Base-by-base conservation (phyloP, 495 filamentous ascomycete species). In the Daldinia decipiens region DNA sequence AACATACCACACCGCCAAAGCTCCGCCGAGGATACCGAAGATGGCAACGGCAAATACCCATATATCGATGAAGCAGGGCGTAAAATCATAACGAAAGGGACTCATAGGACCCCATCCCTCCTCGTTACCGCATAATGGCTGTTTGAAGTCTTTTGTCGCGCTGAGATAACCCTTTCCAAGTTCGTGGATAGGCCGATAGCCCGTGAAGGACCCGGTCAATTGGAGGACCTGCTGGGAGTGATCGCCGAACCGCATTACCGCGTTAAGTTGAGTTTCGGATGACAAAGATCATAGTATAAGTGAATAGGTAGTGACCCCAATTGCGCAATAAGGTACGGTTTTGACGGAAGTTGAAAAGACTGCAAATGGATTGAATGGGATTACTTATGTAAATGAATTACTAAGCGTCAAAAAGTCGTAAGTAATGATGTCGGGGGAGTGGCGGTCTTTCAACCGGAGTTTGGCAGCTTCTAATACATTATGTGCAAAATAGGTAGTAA, bases 81-180 rank as follows among this genome's bases (percentile, higher is more conserved):
- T 98, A 79, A 99, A 92, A 78, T 98, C 94, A 78, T 91, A 97
- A 68, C 94, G 83, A 62, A 86, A 84, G 19, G 88, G 87, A 78
- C 93, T 95, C 72, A 99, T 63, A 17, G 96, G 96, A 11, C 96
- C 96, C 95, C 95, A 99, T 76, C 96, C 96, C 80, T 98, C 94
- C 36, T 82, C 80, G 81, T 97, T 93, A 72, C 90, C 87, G 79
- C 94, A 98, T 80, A 97, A 85, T 32, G 91, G 88, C 76, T 95
- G 91, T 52, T 73, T 76, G 65, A 78, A 77, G 50, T 73, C 54
- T 45, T 68, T 65, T 5, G 76, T 77, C 5, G 85, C 82, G 47
- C 71, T 78, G 31, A 87, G 79, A 70, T 87, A 87, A 27, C 79
- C 78, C 52, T 73, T 77, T 13, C 81, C 81, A 9, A 85, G 78